phyloP scores from a whole-genome alignment of 768 basidiomycete genomes.

The Trametes gibbosa region DNA sequence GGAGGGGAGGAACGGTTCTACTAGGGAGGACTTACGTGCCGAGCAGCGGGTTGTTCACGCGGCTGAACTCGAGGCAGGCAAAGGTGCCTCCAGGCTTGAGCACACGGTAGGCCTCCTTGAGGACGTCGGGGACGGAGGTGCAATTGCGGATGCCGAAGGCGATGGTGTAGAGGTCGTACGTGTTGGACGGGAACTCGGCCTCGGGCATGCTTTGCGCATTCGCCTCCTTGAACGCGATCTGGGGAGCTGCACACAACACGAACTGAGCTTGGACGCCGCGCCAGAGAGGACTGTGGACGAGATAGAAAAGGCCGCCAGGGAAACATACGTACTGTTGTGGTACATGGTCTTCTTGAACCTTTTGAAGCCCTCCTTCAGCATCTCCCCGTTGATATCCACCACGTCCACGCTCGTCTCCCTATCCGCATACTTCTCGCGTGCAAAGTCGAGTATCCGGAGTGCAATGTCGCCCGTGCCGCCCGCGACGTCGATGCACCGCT shows the following conservation, averaged over 20 bases:
- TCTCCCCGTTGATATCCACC: constrained; percentile 92
- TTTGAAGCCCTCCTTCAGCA: constrained; percentile 89
- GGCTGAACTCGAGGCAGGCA: constrained; percentile 95
- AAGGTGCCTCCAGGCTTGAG: constrained; percentile 96
- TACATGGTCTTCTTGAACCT: constrained; percentile 98
- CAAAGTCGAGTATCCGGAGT: constrained; percentile 86
- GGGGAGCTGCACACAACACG: constrained; percentile 59
- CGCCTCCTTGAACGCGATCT: constrained; percentile 88
- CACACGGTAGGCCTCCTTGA: constrained; percentile 88
- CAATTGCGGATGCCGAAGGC: constrained; percentile 98
- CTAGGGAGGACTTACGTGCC: constrained; percentile 61
- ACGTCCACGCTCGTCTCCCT: constrained; percentile 86
- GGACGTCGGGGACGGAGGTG: constrained; percentile 85
- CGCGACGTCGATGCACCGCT: constrained; percentile 91
- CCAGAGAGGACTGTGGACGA: not conserved
- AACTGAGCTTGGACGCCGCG: constrained; percentile 1
- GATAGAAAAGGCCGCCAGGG: not conserved
- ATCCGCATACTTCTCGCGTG: constrained; percentile 84
- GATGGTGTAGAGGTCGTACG: constrained; percentile 96
- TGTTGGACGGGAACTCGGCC: constrained; percentile 70
- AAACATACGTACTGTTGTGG: constrained; percentile 73
- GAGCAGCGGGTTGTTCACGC: constrained; percentile 83
- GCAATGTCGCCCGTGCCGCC: constrained; percentile 99
- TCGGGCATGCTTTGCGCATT: constrained; percentile 82
- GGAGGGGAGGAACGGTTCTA: not conserved